Conservation (phyloP, 139 green algal genomes). For the Chlamydomonas applanata region DNA sequence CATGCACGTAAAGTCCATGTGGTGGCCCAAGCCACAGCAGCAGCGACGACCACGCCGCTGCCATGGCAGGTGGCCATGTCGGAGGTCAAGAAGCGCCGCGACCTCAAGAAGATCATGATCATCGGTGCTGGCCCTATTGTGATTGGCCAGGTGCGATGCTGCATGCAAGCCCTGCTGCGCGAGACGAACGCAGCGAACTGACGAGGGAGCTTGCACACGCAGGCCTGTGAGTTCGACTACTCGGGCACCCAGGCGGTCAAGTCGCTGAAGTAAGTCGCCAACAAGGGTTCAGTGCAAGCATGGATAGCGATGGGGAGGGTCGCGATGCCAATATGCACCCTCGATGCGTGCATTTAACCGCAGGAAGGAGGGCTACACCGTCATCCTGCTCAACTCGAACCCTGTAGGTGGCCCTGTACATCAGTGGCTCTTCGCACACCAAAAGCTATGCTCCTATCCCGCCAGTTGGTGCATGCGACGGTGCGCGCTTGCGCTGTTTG, state of each 20-base stretch:
- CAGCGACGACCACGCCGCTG: slow-evolving; percentile 21
- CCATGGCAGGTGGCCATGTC: slow-evolving; percentile 64
- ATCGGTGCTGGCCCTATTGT: slow-evolving; percentile 94
- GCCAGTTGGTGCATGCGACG: no score
- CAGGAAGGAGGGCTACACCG: slow-evolving; percentile 92
- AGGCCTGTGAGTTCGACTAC: slow-evolving; percentile 99
- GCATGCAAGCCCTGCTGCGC: not conserved
- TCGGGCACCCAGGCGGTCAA: slow-evolving; percentile 98
- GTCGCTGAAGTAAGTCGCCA: slow-evolving; percentile 76
- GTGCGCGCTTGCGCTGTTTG: no score
- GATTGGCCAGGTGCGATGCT: slow-evolving; percentile 86
- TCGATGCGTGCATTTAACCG: not conserved
- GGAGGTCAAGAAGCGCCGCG: slow-evolving; percentile 64
- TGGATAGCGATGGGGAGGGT: not conserved
- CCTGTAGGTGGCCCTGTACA: slow-evolving; percentile 73
- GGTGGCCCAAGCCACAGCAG: slow-evolving; percentile 5
- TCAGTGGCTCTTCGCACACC: no score
- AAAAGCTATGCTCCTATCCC: no score
- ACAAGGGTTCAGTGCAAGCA: not conserved
- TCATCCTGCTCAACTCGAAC: slow-evolving; percentile 98
- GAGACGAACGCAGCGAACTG: not conserved
- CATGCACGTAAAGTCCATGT: not conserved
- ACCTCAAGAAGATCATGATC: slow-evolving; percentile 74
- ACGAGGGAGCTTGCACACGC: slow-evolving; percentile 6
- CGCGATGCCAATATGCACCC: not conserved